Evolutionary conservation across 108 stramenopile genomes (phyloP).

Genomic region (Epithemia pelagica): DNA sequence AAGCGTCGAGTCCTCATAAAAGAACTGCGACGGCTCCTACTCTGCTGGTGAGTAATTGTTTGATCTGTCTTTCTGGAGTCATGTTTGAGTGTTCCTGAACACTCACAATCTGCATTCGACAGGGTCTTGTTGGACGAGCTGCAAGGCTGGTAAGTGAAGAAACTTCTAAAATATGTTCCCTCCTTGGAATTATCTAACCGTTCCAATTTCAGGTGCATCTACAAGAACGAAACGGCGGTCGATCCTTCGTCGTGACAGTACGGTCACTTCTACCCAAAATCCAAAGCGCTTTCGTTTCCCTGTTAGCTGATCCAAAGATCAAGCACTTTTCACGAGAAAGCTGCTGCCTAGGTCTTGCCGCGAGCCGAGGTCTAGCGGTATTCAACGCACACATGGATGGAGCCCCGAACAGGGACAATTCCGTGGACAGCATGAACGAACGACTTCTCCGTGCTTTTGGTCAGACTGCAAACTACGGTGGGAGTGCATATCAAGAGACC

Average conservation of each 20-base stretch:
- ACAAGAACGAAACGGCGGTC: not conserved
- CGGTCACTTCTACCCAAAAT: conserved; percentile 17
- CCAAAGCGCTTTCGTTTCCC: conserved; percentile 58
- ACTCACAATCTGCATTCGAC: no score
- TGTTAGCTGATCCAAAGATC: conserved; percentile 69
- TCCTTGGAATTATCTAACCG: no score
- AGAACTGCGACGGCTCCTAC: conserved; percentile 54
- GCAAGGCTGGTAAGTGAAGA: conserved; percentile 30
- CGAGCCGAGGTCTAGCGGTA: conserved; percentile 53
- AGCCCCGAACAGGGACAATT: conserved; percentile 14
- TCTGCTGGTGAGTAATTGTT: conserved; percentile 30
- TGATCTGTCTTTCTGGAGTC: no score
- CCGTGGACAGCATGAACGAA: conserved; percentile 25
- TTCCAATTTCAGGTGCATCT: not conserved
- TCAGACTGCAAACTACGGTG: conserved; percentile 69
- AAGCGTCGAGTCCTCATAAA: conserved; percentile 50
- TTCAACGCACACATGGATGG: conserved; percentile 6
- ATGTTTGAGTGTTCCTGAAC: no score
- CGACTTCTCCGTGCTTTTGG: conserved; percentile 70
- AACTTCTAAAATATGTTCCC: no score
- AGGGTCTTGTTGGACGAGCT: conserved; percentile 45
- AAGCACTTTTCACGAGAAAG: conserved; percentile 76
- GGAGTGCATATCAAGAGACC: conserved; percentile 75
- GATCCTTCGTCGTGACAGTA: not conserved
- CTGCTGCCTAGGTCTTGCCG: conserved; percentile 72